Percentiles rank a stretch among this genome's conserved stretches.
Evolutionary conservation across 75 land plant genomes (phyloP).

Genomic region (Adiantum capillusveneris): DNA sequence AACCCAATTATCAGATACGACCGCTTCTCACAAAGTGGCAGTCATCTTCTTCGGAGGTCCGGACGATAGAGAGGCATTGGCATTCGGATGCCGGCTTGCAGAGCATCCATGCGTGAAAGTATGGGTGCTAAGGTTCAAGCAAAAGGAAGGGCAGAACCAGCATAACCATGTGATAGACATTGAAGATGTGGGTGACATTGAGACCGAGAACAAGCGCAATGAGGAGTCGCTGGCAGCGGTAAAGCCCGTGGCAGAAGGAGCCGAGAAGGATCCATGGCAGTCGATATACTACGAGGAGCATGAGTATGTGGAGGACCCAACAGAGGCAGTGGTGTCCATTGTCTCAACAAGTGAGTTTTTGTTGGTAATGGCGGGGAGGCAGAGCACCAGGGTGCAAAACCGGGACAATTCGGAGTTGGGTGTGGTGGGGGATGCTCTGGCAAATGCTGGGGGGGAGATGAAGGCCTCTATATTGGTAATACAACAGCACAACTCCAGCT

Average conservation of each 20-base stretch:
- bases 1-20: slow-evolving; percentile 11
- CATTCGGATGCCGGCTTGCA: slow-evolving; percentile 22
- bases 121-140: slow-evolving; percentile 19
- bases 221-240: slow-evolving; percentile 23
- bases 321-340: not conserved
- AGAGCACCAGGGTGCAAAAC: too few species aligned
- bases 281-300: slow-evolving; percentile 1
- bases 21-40: slow-evolving; percentile 18
- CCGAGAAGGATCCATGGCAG: too few species aligned
- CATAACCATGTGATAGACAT: not conserved
- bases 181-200: not conserved
- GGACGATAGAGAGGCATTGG: slow-evolving; percentile 46
- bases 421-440: not conserved
- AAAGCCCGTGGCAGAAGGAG: too few species aligned
- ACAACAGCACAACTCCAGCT: slow-evolving; percentile 6
- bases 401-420: slow-evolving; percentile 1
- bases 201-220: slow-evolving; percentile 37
- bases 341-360: not conserved
- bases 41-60: slow-evolving; percentile 48
- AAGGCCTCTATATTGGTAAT: slow-evolving; percentile 9
- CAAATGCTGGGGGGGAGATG: not conserved
- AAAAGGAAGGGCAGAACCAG: not conserved
- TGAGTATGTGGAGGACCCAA: not conserved
- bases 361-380: not conserved
- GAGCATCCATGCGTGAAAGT: slow-evolving; percentile 27